Conservation (phyloP, 2,329 filamentous ascomycete species). For the Diaporthe citri region DNA sequence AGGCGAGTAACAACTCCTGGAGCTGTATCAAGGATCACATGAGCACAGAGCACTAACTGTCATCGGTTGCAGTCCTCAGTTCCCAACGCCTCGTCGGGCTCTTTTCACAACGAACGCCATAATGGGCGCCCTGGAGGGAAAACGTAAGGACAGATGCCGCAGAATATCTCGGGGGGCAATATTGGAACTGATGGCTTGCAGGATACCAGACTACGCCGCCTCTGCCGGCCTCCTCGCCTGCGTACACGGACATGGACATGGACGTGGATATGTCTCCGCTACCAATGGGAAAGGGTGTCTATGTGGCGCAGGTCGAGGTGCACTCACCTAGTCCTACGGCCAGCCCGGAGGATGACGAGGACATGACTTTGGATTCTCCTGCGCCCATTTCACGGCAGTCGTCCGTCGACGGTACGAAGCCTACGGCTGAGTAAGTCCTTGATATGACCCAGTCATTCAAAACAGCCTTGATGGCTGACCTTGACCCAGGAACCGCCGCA, state of each 20-base stretch:
- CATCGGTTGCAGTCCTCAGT: constrained; percentile 73
- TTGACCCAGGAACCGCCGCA: constrained; percentile 67
- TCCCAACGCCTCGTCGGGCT: constrained; percentile 85
- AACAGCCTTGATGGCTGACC: constrained; percentile 42
- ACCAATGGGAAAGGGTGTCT: constrained; percentile 82
- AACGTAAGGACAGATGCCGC: constrained; percentile 63
- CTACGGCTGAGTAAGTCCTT: constrained; percentile 65
- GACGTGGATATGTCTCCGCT: constrained; percentile 93
- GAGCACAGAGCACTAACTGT: constrained; percentile 40
- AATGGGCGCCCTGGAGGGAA: constrained; percentile 68
- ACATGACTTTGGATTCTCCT: constrained; percentile 70
- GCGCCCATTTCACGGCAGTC: constrained; percentile 60
- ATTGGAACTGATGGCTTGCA: constrained; percentile 52
- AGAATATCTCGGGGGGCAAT: constrained; percentile 14
- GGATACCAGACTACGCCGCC: constrained; percentile 88
- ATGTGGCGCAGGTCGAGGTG: constrained; percentile 73
- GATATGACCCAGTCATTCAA: neutral
- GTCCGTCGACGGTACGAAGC: constrained; percentile 63
- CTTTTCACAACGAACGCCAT: constrained; percentile 83
- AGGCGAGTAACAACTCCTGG: constrained; percentile 71
- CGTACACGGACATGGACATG: constrained; percentile 70
- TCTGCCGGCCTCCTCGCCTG: constrained; percentile 82
- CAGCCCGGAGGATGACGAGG: constrained; percentile 58
- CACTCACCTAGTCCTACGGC: constrained; percentile 78
- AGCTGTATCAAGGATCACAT: neutral